A percentile compares a stretch with the other conserved stretches of the same genome.
Evolutionary conservation across 2,329 filamentous ascomycete species (phyloP).

Genomic region (Annulohypoxylon truncatum): DNA sequence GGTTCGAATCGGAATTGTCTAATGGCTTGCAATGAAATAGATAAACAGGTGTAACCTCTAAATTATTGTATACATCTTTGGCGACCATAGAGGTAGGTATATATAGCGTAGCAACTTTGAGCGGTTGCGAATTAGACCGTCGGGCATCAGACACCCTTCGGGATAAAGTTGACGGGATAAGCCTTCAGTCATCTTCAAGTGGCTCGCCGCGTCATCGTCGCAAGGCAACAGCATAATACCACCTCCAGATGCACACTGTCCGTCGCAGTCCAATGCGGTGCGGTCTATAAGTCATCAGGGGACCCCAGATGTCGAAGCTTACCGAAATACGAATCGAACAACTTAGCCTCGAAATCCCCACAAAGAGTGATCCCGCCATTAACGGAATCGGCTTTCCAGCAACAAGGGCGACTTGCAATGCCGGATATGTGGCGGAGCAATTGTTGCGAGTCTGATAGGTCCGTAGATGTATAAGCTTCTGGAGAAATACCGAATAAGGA

Average conservation of each 20-base stretch:
- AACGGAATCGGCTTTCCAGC: constrained; percentile 4
- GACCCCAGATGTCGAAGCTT: not conserved
- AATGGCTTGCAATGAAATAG: not conserved
- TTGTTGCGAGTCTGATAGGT: not conserved
- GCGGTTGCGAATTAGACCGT: constrained; percentile 1
- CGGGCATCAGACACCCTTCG: not conserved
- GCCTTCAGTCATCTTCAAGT: constrained; percentile 2
- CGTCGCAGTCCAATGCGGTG: not conserved
- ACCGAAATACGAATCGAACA: not conserved
- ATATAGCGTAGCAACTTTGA: no score
- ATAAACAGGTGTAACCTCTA: not conserved
- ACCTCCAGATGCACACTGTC: not conserved
- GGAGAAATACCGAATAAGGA: not conserved
- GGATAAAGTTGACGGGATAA: not conserved
- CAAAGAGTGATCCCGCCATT: constrained; percentile 1
- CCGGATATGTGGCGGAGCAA: constrained; percentile 28
- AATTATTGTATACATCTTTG: constrained; percentile 5
- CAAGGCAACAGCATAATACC: not conserved
- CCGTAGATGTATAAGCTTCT: not conserved
- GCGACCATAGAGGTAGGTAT: not conserved
- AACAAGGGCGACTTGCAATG: not conserved
- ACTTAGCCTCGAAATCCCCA: not conserved
- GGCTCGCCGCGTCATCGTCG: constrained; percentile 23
- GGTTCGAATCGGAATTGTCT: not conserved
- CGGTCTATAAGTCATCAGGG: constrained; percentile 5